Percentiles rank a stretch among this genome's conserved stretches.
Evolutionary conservation across 208 protist species (phyloP).

Genomic region (Entamoeba moshkovskii): DNA sequence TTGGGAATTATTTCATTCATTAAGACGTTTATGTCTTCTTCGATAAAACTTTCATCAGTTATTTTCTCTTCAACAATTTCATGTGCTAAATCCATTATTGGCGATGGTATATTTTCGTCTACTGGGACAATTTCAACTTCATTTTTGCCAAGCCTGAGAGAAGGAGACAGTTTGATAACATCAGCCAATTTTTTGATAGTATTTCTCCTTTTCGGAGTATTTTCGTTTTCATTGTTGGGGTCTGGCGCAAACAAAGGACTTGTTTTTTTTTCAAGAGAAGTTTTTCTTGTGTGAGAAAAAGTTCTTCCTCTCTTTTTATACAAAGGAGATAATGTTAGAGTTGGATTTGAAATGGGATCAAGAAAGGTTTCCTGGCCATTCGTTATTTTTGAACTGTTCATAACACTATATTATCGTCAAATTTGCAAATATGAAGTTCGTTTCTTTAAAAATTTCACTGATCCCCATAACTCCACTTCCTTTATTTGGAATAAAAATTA

Average conservation of each 20-base stretch:
- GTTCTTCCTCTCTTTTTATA: not conserved
- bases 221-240: not conserved
- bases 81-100: not conserved
- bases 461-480: too few species aligned
- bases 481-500: too few species aligned
- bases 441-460: too few species aligned
- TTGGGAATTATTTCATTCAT: not conserved
- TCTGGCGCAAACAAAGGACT: not conserved
- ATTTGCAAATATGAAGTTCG: too few species aligned
- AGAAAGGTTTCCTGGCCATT: too few species aligned
- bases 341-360: too few species aligned
- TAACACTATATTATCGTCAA: too few species aligned
- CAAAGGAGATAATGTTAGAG: not conserved
- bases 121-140: not conserved
- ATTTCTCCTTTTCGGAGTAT: not conserved
- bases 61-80: not conserved
- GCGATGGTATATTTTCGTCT: not conserved
- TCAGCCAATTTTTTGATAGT: not conserved
- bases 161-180: not conserved
- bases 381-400: too few species aligned
- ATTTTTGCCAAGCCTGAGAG: not conserved
- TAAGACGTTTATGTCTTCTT: not conserved
- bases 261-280: not conserved
- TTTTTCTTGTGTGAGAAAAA: not conserved
- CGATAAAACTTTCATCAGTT: not conserved